Evolutionary conservation across 495 filamentous ascomycete genomes (phyloP), one percentile per base, ranked within the genome.

Genomic region (Oidiodendron maius): DNA sequence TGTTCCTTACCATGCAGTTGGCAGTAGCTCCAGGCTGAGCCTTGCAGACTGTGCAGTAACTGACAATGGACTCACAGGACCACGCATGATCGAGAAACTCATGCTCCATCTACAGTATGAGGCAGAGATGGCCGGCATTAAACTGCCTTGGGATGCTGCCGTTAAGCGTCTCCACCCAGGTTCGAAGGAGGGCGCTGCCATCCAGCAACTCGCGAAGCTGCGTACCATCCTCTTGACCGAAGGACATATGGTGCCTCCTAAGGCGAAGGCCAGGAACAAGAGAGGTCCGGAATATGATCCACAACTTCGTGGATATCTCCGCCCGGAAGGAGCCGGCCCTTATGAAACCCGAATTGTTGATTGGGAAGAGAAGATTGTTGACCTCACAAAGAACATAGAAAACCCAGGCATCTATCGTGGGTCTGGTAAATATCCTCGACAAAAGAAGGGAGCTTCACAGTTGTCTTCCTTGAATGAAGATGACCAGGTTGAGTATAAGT

Each of bases 51-150:
- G 23, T 26, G 17, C 28, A 16, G 2, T 20, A 11, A 40, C 52
- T 58, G 22, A 53, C 40, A 34, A 13, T 40, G 16, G 37, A 16
- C 39, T 0, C n/a, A 5, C 32, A 68, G 65, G 65, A 16, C 58
- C 61, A 1, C 61, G 65, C 15, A 68, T 68, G 65, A 48, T 53
- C 18, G 57, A 69, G 40, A 66, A 67, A 47, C 43, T 69, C n/a
- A 42, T 69, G 5, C 49, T 67, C 0, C 46, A 59, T 50, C 46
- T 65, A 0, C 40, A 56, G 9, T 69, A 64, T 28, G 66, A 69
- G 36, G 61, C 54, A 24, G 49, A 50, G 8, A 56, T 50, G 11
- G 42, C 42, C 17, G 38, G 52, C 6, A 40, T 62, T 11, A 24
- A 50, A 4, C 25, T 65, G 6, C 64, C 65, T 0, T 68, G 64